A percentile compares a stretch with the other conserved stretches of the same genome.
Conservation (phyloP, 345 rosid species). For the Salix udensis region DNA sequence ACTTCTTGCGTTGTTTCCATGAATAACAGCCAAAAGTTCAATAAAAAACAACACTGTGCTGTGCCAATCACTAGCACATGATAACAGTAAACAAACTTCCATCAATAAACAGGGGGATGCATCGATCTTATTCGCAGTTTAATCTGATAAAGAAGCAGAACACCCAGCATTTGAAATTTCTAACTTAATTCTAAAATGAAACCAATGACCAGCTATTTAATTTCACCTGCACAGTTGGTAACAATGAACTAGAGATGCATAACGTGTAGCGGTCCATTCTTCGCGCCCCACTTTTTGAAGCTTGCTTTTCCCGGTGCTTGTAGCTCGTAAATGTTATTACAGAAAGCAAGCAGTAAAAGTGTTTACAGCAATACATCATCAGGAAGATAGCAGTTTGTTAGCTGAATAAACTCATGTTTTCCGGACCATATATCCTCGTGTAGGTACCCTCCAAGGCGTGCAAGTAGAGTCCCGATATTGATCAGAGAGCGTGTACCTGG, state of each 20-base stretch:
- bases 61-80: neutral
- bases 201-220: neutral
- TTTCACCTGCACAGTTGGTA: neutral
- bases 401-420: neutral
- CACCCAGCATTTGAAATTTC: neutral
- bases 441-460: neutral
- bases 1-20: neutral
- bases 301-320: neutral
- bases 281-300: neutral
- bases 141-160: neutral
- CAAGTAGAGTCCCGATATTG: neutral
- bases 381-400: neutral
- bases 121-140: neutral
- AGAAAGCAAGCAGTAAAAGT: conserved; percentile 6
- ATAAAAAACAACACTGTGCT: neutral
- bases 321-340: neutral
- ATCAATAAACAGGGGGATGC: neutral
- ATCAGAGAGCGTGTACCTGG: conserved; percentile 26
- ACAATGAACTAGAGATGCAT: neutral
- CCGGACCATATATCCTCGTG: neutral
- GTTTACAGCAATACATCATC: neutral
- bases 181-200: neutral
- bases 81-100: neutral
- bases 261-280: neutral
- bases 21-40: neutral